Base-by-base conservation (phyloP, 169 alveolate species). In the Cryptosporidium tyzzeri region DNA sequence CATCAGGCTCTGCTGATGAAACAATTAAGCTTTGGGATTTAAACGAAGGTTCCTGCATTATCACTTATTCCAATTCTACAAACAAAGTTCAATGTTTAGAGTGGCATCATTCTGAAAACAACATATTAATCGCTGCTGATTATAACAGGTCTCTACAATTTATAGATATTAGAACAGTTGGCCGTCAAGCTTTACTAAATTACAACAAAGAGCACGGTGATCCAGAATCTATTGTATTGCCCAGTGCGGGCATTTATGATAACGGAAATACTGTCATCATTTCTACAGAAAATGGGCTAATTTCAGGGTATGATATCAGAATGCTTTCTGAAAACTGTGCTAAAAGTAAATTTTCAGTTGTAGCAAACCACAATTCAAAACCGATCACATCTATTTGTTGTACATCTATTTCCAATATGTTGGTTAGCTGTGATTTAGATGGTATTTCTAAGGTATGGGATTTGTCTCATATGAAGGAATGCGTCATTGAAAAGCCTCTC, bases 1-100 rank as follows among this genome's bases (percentile, higher is more conserved):
- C 96, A 44, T 94, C 98, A 65, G 98, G 98, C 21, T 93, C 97
- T 29, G 97, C 96, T 48, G 99, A 97, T 87, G 94, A 96, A 75
- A 92, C 95, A 45, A 93, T 96, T 39, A 95, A 94, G 92, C 84
- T 97, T 8, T 97, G 98, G 98, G 99, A 97, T 92, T 44, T 96
- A 61, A 92, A 96, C 73, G 95, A 93, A 92, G 95, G 94, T 33
- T 73, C 94, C n/a, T 95, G 97, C 71, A 91, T 97, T 45, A 91
- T 93, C 69, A 94, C 98, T 2, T 94, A 95, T 58, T 91, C 92
- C 91, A 98, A 96, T 44, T 97, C 95, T 68, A 69, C 71, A 70
- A 91, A 93, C 68, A 92, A 96, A 69, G 93, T 91, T 58, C 93
- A 91, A 26, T 85, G 85, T 59, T 39, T 70, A 44, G 51, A 41